Evolutionary conservation across 768 basidiomycete species (phyloP).

Genomic region (Psilocybe subaeruginosa): DNA sequence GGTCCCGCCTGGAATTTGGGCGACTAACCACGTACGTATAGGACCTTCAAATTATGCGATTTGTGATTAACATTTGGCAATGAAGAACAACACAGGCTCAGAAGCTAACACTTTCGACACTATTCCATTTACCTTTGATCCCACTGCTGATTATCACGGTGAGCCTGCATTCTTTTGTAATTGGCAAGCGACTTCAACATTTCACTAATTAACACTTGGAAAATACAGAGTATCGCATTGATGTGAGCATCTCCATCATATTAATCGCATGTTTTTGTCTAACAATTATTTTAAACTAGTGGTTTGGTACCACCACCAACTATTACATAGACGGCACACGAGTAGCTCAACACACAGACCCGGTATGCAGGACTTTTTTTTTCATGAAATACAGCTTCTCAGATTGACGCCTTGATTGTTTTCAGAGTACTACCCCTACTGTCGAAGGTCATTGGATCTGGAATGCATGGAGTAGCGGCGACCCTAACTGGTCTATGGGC

Average conservation of each 20-base stretch:
- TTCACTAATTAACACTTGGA: neutral
- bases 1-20: slow-evolving; percentile 39
- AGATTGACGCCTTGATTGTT: neutral
- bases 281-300: slow-evolving; percentile 21
- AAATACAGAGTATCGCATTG: slow-evolving; percentile 35
- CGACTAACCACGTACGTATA: slow-evolving; percentile 33
- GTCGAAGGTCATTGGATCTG: slow-evolving; percentile 33
- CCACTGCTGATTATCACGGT: slow-evolving; percentile 36
- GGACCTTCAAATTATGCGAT: slow-evolving; percentile 14
- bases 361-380: slow-evolving; percentile 21
- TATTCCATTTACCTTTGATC: slow-evolving; percentile 36
- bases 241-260: slow-evolving; percentile 23
- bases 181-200: neutral
- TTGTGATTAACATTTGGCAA: neutral
- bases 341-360: slow-evolving; percentile 30
- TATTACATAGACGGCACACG: slow-evolving; percentile 38
- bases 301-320: slow-evolving; percentile 30
- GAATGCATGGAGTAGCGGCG: slow-evolving; percentile 40
- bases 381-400: neutral
- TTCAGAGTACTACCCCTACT: slow-evolving; percentile 26
- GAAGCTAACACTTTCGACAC: neutral
- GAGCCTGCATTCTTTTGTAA: neutral
- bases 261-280: neutral
- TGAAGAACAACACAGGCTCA: neutral
- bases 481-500: slow-evolving; percentile 36